Conservation (phyloP, 306 rosid species). For the Amphicarpaea edgeworthii region DNA sequence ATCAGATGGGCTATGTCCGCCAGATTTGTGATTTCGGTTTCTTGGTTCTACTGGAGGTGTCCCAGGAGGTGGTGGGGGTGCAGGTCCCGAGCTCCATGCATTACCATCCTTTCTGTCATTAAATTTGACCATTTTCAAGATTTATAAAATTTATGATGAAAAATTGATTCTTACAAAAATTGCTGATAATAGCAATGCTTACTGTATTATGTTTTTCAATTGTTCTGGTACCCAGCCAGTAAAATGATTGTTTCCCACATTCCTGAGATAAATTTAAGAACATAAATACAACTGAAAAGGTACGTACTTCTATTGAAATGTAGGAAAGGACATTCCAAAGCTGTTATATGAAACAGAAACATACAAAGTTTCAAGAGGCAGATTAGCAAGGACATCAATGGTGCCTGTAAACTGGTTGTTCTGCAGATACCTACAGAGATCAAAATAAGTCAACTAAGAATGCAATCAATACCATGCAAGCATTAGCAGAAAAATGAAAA, state of each 20-base stretch:
- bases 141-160: slow-evolving; percentile 32
- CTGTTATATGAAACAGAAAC: slow-evolving; percentile 47
- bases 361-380: slow-evolving; percentile 82
- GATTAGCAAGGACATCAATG: slow-evolving; percentile 82
- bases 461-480: slow-evolving; percentile 44
- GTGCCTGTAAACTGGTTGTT: slow-evolving; percentile 90
- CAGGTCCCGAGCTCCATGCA: slow-evolving; percentile 88
- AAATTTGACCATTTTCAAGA: slow-evolving; percentile 44
- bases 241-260: slow-evolving; percentile 81
- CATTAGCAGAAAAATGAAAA: neutral
- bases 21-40: slow-evolving; percentile 63
- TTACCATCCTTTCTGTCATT: slow-evolving; percentile 76
- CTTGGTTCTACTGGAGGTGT: slow-evolving; percentile 69
- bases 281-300: slow-evolving; percentile 32
- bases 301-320: slow-evolving; percentile 7
- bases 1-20: slow-evolving; percentile 57
- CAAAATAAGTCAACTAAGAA: slow-evolving; percentile 44
- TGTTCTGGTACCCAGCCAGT: slow-evolving; percentile 92
- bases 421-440: slow-evolving; percentile 71
- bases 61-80: slow-evolving; percentile 99
- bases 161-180: slow-evolving; percentile 3
- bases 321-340: slow-evolving; percentile 28
- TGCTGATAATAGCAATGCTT: slow-evolving; percentile 53
- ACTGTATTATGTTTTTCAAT: slow-evolving; percentile 76
- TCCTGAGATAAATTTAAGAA: slow-evolving; percentile 62